Base-by-base conservation (phyloP, 2,329 filamentous ascomycete species). In the Talaromyces atroroseus region DNA sequence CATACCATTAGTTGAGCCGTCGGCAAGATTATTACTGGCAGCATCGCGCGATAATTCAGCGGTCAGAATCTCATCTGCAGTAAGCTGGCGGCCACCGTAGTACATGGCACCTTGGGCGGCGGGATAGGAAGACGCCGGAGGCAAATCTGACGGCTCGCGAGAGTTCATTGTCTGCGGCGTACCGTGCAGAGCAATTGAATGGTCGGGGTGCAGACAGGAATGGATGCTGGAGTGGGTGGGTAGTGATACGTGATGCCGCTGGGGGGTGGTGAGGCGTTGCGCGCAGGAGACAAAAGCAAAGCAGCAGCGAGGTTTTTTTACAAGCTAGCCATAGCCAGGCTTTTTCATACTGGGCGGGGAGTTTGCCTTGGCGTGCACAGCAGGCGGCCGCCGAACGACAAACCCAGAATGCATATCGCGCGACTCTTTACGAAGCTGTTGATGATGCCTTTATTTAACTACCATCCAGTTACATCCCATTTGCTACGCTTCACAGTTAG, bases 11-110 rank as follows among this genome's bases (percentile, higher is more conserved):
- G 63, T 67, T 42, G 73, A 63, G 45, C 69, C 63, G 61, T 72
- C 70, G 48, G 68, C 71, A 51, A 79, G 74, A 51, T 73, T 74
- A 38, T 75, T 71, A 21, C 71, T 71, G 6, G 72, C 71, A n/a
- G 76, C 68, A 61, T 74, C 73, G 58, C 75, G 76, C 59, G 76
- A 76, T 42, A 78, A 64, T 61, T 78, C 77, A 11, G 76, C 76
- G 16, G 72, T 73, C 44, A 78, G 68, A 16, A 78, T 71, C 58
- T 78, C 76, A 60, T 80, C 77, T 58, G 75, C 66, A 48, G 74
- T 76, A 62, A 75, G 62, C 61, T 75, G 74, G 58, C 74, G 74
- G 59, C 73, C 74, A 61, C 74, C 75, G 64, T 76, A 76, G 40
- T 69, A 70, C 65, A 75, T 73, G 40, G 72, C 64, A 42, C 71